These are phyloP conservation scores for Debaryomyces nepalensis DNA, from an alignment of 1,139 yeast genomes.

Conservation along the genomic window DNA sequence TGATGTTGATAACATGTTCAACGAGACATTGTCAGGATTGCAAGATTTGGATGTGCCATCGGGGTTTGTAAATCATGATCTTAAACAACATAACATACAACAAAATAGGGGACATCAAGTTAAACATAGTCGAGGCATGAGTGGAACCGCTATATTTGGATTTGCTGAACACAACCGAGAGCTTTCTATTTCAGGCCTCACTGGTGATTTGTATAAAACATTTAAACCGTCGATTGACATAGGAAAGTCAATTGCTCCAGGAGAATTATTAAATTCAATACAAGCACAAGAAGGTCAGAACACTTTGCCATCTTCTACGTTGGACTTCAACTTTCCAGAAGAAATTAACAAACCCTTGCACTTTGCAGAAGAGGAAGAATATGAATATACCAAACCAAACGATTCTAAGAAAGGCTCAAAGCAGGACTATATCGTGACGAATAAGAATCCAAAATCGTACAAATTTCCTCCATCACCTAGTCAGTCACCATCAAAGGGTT, in stretches of 20 bases:
- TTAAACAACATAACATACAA: constrained; percentile 15
- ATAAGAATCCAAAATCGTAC: constrained; percentile 45
- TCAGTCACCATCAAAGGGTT: constrained; percentile 20
- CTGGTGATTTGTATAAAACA: constrained; percentile 26
- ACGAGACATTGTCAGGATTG: constrained; percentile 48
- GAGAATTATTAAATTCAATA: constrained; percentile 32
- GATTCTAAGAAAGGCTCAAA: constrained; percentile 15
- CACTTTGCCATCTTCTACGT: background rate
- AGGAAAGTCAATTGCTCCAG: constrained; percentile 41
- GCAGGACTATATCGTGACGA: constrained; percentile 47
- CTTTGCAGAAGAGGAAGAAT: constrained; percentile 37
- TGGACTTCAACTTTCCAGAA: constrained; percentile 23
- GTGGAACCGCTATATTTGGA: constrained; percentile 72
- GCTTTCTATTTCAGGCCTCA: constrained; percentile 50
- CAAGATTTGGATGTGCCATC: constrained; percentile 60
- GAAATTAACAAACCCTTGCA: constrained; percentile 27
- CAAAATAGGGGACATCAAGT: constrained; percentile 13
- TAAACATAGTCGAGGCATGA: constrained; percentile 44
- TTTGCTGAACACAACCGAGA: constrained; percentile 58
- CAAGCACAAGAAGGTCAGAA: background rate
- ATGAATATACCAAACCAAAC: constrained; percentile 22
- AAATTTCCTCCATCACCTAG: constrained; percentile 54
- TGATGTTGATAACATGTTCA: constrained; percentile 48
- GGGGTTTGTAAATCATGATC: constrained; percentile 29
- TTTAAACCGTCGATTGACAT: constrained; percentile 26